Evolutionary conservation across 1,284 basidiomycete genomes (phyloP).

Genomic region (Thecaphora thlaspeos): DNA sequence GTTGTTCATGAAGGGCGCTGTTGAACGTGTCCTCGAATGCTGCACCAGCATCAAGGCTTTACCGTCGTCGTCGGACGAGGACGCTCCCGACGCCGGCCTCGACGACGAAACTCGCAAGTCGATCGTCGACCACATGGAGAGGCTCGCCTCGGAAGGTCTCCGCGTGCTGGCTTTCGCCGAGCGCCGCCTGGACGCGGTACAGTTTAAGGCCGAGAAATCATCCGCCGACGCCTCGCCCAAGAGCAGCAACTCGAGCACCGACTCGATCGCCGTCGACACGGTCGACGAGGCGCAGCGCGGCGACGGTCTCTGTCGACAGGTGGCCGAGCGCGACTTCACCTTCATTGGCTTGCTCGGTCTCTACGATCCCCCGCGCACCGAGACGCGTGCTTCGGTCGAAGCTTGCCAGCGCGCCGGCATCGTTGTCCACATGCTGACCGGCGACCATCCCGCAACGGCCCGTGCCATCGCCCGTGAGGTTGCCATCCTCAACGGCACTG

Average conservation of each 20-base stretch:
- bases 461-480: slow-evolving; percentile 46
- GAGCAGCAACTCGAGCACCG: slow-evolving; percentile 24
- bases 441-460: slow-evolving; percentile 49
- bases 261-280: slow-evolving; percentile 20
- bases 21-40: slow-evolving; percentile 45
- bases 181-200: slow-evolving; percentile 33
- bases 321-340: slow-evolving; percentile 40
- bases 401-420: slow-evolving; percentile 49
- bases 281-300: slow-evolving; percentile 13
- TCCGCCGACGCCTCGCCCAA: background rate
- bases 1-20: slow-evolving; percentile 51
- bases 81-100: slow-evolving; percentile 19
- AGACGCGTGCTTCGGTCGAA: slow-evolving; percentile 45
- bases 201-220: slow-evolving; percentile 20
- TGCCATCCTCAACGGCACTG: slow-evolving; percentile 41
- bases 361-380: slow-evolving; percentile 50
- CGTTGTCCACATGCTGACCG: slow-evolving; percentile 49
- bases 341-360: slow-evolving; percentile 51
- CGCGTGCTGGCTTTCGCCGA: slow-evolving; percentile 49
- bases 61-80: slow-evolving; percentile 44
- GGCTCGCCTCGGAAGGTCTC: slow-evolving; percentile 43
- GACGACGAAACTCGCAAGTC: slow-evolving; percentile 25
- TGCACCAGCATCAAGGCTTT: slow-evolving; percentile 10
- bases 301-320: slow-evolving; percentile 29
- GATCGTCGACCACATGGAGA: slow-evolving; percentile 44